Base-by-base conservation (phyloP, 768 basidiomycete species). In the Boletus rufocinnamomeus region DNA sequence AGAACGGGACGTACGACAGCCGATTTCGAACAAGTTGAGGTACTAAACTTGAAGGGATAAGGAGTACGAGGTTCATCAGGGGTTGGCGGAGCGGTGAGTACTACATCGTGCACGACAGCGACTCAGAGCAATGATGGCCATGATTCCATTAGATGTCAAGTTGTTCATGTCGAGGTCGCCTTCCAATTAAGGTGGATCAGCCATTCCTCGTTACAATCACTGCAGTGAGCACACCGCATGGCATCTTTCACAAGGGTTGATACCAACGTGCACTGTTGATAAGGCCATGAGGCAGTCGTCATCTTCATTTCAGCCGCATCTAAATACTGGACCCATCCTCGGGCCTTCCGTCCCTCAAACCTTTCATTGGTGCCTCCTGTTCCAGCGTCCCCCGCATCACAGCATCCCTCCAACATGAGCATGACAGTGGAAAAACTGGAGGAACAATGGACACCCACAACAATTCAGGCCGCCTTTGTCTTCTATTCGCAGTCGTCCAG, bases 1-100 rank as follows among this genome's bases (percentile, higher is more conserved):
- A 16, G 3, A 14, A 41, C 13, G 14, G 14, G 19, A 85, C 91
- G 61, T 68, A 96, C 96, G 88, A 72, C 89, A 93, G 23, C 91
- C 92, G 54, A 97, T 93, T 75, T 97, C 93, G 67, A 99, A 96
- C 57, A 95, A 77, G 72, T 98, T 0, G 65, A 58, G 14, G 58
- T 61, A 44, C 65, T 57, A n/a, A n/a, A n/a, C n/a, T n/a, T n/a
- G 62, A 74, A 72, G 16, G 72, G 71, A 46, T 72, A 72, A 7
- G 59, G 66, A 28, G 57, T 41, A 10, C 43, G 44, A 32, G 9
- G 51, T 19, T 56, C 61, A 30, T 59, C 70, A 7, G 55, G 44
- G 19, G 66, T 52, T 6, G 69, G 63, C 1, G 68, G 58, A 6
- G 64, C 52, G 4, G 67, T 63, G 50, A 74, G 58, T 28, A n/a